Evolutionary conservation across 306 rosid genomes (phyloP).

Genomic region (Neltuma alba): DNA sequence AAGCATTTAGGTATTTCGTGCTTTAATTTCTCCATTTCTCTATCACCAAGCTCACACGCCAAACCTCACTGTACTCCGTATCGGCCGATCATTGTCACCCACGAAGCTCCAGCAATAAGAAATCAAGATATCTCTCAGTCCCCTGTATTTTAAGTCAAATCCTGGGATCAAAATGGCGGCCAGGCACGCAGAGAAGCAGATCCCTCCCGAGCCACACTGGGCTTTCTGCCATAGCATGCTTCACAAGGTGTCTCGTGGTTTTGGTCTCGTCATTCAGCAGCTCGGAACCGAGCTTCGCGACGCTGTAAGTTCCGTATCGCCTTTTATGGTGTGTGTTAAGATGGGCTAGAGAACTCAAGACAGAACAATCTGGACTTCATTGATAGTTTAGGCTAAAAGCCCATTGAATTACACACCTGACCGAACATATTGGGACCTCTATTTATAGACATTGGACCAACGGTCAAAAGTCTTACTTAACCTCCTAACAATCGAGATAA

Average conservation of each 20-base stretch:
- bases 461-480: no score
- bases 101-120: not conserved
- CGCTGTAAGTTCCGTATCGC: conserved; percentile 62
- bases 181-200: conserved; percentile 86
- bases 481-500: no score
- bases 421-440: no score
- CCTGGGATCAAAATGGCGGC: conserved; percentile 55
- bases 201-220: conserved; percentile 94
- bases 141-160: not conserved
- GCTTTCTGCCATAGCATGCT: conserved; percentile 84
- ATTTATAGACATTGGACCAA: no score
- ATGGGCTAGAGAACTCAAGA: no score
- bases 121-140: not conserved
- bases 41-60: not conserved
- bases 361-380: no score
- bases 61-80: not conserved
- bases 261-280: conserved; percentile 93
- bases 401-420: no score
- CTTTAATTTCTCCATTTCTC: not conserved
- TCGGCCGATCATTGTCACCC: conserved; percentile 6
- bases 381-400: no score
- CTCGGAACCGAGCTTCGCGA: conserved; percentile 80
- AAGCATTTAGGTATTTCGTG: not conserved
- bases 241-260: conserved; percentile 91
- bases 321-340: no score